Evolutionary conservation across 495 filamentous ascomycete genomes (phyloP).

Genomic region (Aspergillus ellipticus): DNA sequence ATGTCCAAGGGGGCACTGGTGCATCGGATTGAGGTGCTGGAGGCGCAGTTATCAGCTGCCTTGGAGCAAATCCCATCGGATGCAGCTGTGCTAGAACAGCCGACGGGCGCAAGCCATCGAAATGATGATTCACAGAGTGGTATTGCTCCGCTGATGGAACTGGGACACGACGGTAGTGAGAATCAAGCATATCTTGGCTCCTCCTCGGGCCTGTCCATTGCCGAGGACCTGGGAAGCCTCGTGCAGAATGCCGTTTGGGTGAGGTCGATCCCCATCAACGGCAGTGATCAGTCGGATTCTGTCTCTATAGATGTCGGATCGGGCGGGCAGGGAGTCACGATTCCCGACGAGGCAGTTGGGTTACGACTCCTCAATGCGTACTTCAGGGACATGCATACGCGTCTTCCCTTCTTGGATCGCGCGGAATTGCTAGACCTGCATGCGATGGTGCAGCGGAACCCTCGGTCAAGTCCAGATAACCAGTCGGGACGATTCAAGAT

Average conservation of each 20-base stretch:
- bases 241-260: slow-evolving; percentile 34
- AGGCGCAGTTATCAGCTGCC: slow-evolving; percentile 17
- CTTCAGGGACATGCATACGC: slow-evolving; percentile 33
- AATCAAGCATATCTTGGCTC: slow-evolving; percentile 32
- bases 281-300: slow-evolving; percentile 18
- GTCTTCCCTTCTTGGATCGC: slow-evolving; percentile 44
- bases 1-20: slow-evolving; percentile 27
- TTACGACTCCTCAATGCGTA: slow-evolving; percentile 34
- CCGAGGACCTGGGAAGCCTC: slow-evolving; percentile 32
- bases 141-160: slow-evolving; percentile 27
- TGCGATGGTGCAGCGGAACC: slow-evolving; percentile 20
- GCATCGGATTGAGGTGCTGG: slow-evolving; percentile 22
- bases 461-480: slow-evolving; percentile 19
- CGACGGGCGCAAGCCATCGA: neutral
- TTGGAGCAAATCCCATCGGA: neutral
- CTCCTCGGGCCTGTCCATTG: slow-evolving; percentile 35
- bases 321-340: slow-evolving; percentile 16
- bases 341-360: slow-evolving; percentile 33
- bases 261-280: slow-evolving; percentile 28
- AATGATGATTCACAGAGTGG: neutral
- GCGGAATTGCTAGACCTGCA: too few species aligned
- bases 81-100: neutral
- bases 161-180: slow-evolving; percentile 21
- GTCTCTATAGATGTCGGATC: slow-evolving; percentile 17
- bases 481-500: slow-evolving; percentile 37